phyloP scores from a whole-genome alignment of 2,329 filamentous ascomycete species.

The Aureobasidium melanogenum region DNA sequence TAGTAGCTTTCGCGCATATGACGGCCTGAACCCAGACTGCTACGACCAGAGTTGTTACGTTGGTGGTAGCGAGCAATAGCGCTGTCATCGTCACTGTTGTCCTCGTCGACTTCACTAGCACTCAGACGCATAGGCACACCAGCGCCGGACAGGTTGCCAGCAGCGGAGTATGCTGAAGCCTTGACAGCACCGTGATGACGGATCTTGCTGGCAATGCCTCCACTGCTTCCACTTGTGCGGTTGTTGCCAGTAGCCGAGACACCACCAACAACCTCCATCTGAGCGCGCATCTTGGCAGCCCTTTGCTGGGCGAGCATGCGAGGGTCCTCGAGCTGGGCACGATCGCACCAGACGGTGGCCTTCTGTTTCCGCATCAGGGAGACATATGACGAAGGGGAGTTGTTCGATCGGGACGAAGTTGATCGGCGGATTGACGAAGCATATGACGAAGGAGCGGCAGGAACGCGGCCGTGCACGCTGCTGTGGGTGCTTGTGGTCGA shows the following conservation, averaged over 20 bases:
- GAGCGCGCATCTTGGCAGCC: slow-evolving; percentile 78
- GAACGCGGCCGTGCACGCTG: slow-evolving; percentile 33
- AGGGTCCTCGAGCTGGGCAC: slow-evolving; percentile 85
- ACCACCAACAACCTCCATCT: slow-evolving; percentile 69
- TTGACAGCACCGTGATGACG: slow-evolving; percentile 76
- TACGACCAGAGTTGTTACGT: slow-evolving; percentile 64
- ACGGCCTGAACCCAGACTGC: slow-evolving; percentile 43
- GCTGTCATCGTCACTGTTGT: slow-evolving; percentile 67
- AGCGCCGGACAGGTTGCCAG: slow-evolving; percentile 64
- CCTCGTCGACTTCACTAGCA: slow-evolving; percentile 90
- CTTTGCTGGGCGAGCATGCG: slow-evolving; percentile 72
- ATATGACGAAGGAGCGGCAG: slow-evolving; percentile 30
- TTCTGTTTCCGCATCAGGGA: slow-evolving; percentile 95
- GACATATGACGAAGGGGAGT: slow-evolving; percentile 70
- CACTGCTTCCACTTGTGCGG: slow-evolving; percentile 24
- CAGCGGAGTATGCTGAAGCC: slow-evolving; percentile 63
- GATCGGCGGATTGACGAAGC: slow-evolving; percentile 55
- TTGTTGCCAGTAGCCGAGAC: slow-evolving; percentile 21
- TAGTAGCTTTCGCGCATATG: slow-evolving; percentile 32
- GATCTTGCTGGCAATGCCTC: slow-evolving; percentile 70
- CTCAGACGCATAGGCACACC: slow-evolving; percentile 86
- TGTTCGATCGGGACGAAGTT: slow-evolving; percentile 60
- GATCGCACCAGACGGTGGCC: slow-evolving; percentile 96
- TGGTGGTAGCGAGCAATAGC: slow-evolving; percentile 49
- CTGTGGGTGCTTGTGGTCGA: slow-evolving; percentile 47